Percentiles rank a stretch among this genome's conserved stretches.
These are phyloP conservation scores for Macrolepiota albuminosa DNA, from an alignment of 768 basidiomycete genomes.

Conservation along the genomic window DNA sequence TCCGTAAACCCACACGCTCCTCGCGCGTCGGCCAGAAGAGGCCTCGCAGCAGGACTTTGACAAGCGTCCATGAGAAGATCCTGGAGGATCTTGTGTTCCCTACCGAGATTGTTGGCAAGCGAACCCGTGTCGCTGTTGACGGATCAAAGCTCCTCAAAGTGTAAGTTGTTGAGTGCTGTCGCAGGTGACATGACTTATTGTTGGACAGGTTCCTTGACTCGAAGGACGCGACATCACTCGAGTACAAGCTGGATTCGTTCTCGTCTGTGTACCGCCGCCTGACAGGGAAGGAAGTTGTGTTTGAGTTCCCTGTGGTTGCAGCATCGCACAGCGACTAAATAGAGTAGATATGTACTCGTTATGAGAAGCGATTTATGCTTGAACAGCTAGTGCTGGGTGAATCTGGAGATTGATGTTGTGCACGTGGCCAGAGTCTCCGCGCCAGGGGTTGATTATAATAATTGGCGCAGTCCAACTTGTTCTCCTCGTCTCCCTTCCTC, in stretches of 20 bases:
- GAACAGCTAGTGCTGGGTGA: neutral
- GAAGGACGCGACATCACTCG: slow-evolving; percentile 95
- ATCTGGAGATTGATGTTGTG: slow-evolving; percentile 11
- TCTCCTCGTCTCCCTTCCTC: slow-evolving; percentile 23
- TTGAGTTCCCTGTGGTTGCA: slow-evolving; percentile 81
- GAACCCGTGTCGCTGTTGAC: slow-evolving; percentile 89
- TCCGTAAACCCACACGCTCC: slow-evolving; percentile 93
- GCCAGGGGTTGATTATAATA: slow-evolving; percentile 22
- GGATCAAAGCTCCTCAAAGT: slow-evolving; percentile 97
- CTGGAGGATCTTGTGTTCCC: slow-evolving; percentile 99
- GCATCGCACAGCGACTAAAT: slow-evolving; percentile 52
- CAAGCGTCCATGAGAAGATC: slow-evolving; percentile 96
- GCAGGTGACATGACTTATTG: slow-evolving; percentile 9
- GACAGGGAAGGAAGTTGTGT: slow-evolving; percentile 95
- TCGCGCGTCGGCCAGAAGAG: slow-evolving; percentile 94
- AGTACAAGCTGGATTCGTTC: slow-evolving; percentile 99
- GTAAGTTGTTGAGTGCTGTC: slow-evolving; percentile 49
- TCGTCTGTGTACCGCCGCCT: slow-evolving; percentile 93
- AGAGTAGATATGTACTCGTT: slow-evolving; percentile 25
- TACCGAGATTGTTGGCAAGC: slow-evolving; percentile 98
- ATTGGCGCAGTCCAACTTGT: slow-evolving; percentile 19
- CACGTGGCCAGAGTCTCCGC: slow-evolving; percentile 29
- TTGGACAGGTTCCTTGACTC: slow-evolving; percentile 84
- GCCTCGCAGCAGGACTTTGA: slow-evolving; percentile 94
- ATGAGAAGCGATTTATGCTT: slow-evolving; percentile 9